Evolutionary conservation across 805 yeast genomes (phyloP), one percentile per base, ranked within the genome.

Genomic region (Scheffersomyces coipomensis): DNA sequence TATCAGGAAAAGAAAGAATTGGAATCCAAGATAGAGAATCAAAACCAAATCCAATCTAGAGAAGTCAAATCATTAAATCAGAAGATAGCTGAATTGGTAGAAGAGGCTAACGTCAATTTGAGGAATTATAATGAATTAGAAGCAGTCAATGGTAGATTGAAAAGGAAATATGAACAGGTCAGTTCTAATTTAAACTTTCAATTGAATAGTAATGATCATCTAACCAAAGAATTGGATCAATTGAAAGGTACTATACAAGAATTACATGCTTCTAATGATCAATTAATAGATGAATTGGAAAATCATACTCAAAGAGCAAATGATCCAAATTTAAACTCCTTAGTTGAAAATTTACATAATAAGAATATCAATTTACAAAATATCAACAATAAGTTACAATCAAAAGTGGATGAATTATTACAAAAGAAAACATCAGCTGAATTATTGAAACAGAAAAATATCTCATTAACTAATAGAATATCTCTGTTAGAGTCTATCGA

Each of bases 401-500:
- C 78, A 17, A 75, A 70, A 43, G 73, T 78, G 29, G 68, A 83
- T 40, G 71, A 72, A 44, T 62, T 66, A 8, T 61, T 79, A 18
- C 75, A 76, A 44, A 59, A 75, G 43, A 68, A 69, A 42, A 65
- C 76, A 43, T 71, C 75, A 19, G 56, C 60, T 5, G 84, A 78
- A 48, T 51, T 83, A 8, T 58, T 83, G 24, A 76, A 73, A 46
- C 83, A 78, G 45, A 84, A 83, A 44, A 80, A 77, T 39, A 45
- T 53, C 0, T 49, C 72, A 0, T 54, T 82, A 24, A 52, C 58
- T 17, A 57, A 63, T 15, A 72, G 71, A 42, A 33, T 80, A 15
- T 40, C 49, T 2, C 46, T 51, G 8, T 52, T 75, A 33, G 76
- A 74, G 21, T 56, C 53, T 1, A 48, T 76, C 3, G 75, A 78